A percentile compares a stretch with the other conserved stretches of the same genome.
Conservation (phyloP, 139 green algal genomes). For the Trebouxia sp. region DNA sequence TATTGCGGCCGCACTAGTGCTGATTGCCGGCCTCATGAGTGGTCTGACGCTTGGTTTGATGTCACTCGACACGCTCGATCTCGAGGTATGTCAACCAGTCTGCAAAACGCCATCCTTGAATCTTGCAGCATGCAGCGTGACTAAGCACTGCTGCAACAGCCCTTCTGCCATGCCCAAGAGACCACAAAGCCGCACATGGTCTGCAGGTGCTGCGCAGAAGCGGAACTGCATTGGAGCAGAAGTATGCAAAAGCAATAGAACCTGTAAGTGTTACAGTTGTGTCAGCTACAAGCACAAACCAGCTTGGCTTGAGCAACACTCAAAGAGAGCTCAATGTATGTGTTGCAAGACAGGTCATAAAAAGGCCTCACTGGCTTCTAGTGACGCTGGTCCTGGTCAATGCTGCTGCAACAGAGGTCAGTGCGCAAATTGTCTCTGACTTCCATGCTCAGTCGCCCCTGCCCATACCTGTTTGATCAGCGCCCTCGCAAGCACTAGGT, state of each 20-base stretch:
- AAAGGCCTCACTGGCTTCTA: constrained; percentile 60
- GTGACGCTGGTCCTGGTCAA: constrained; percentile 77
- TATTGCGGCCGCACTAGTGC: constrained; percentile 38
- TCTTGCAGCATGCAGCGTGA: constrained; percentile 25
- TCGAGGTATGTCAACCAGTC: constrained; percentile 56
- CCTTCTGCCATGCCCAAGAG: background rate
- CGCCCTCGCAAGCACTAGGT: background rate
- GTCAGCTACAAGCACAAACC: no score
- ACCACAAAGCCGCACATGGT: no score
- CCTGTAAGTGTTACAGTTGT: constrained; percentile 28
- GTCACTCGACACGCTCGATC: constrained; percentile 57
- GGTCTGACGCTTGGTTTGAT: constrained; percentile 85
- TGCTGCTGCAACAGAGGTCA: constrained; percentile 56
- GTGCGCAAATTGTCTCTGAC: background rate
- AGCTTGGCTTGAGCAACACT: no score
- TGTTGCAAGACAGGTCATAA: constrained; percentile 45
- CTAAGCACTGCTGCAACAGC: constrained; percentile 37
- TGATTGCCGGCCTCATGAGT: constrained; percentile 71
- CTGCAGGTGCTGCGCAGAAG: constrained; percentile 66
- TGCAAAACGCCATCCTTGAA: background rate
- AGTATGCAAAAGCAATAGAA: constrained; percentile 46
- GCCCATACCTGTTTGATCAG: background rate
- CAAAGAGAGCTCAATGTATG: background rate
- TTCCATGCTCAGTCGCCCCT: background rate
- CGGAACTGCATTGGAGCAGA: constrained; percentile 53